Percentiles rank a stretch among this genome's conserved stretches.
These are phyloP conservation scores for Epichloe sylvatica DNA, from an alignment of 2,329 filamentous ascomycete species.

Conservation along the genomic window DNA sequence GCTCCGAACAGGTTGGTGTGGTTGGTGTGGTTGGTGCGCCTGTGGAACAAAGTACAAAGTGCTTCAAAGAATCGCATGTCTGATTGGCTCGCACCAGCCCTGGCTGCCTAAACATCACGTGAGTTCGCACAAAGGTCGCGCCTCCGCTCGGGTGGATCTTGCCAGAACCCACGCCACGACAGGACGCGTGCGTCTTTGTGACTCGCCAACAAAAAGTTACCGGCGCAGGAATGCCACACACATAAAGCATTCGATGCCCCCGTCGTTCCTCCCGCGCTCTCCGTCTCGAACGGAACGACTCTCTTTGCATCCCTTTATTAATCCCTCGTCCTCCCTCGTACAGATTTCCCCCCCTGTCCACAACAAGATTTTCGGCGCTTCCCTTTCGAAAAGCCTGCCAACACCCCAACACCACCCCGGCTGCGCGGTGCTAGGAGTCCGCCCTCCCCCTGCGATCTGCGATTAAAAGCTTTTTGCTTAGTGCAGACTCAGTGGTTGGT, in stretches of 20 bases:
- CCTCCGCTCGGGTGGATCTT: conserved; percentile 3
- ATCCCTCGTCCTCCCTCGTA: background rate
- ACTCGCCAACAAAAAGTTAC: conserved; percentile 2
- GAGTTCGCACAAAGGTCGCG: conserved; percentile 23
- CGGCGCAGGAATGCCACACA: background rate
- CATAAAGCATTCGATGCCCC: background rate
- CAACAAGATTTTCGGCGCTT: background rate
- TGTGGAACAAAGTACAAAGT: background rate
- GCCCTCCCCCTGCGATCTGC: background rate
- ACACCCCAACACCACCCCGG: background rate
- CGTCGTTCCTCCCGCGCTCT: background rate
- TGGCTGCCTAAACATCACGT: conserved; percentile 25
- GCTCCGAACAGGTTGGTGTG: background rate
- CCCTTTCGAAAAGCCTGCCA: background rate
- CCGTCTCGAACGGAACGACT: background rate
- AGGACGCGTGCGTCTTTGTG: conserved; percentile 11
- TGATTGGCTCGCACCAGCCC: background rate
- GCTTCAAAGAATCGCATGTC: background rate
- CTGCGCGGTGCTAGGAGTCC: background rate
- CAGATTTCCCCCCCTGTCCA: background rate
- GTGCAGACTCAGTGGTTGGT: background rate
- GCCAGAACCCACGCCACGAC: background rate
- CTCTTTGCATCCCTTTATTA: background rate
- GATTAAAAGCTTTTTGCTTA: background rate
- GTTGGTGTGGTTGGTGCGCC: too few relatives aligned